Percentiles rank a stretch among this genome's conserved stretches.
phyloP scores from a whole-genome alignment of 208 protist species.

The Trypanosoma boissoni region DNA sequence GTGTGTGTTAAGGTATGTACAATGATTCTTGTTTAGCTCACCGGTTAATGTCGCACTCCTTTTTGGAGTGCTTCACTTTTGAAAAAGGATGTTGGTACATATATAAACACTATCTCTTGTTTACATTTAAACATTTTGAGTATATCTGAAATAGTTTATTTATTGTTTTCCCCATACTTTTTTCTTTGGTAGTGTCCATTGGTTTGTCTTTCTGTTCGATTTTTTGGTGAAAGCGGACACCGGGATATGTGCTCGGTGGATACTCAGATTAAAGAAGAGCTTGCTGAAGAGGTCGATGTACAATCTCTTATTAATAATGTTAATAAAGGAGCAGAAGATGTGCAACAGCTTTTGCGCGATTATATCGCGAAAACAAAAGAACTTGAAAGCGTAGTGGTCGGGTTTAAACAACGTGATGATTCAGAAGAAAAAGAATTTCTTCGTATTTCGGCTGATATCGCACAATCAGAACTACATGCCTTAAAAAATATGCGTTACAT shows the following conservation, averaged over 20 bases:
- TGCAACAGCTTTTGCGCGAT: slow-evolving; percentile 31
- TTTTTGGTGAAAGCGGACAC: neutral
- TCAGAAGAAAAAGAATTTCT: slow-evolving; percentile 29
- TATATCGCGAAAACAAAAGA: slow-evolving; percentile 23
- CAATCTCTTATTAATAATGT: neutral
- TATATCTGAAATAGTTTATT: too few species aligned
- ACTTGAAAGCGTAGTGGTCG: slow-evolving; percentile 28
- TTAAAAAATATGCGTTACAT: slow-evolving; percentile 30
- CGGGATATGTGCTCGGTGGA: neutral
- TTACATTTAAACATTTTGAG: too few species aligned
- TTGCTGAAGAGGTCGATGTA: neutral
- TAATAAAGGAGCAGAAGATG: slow-evolving; percentile 26
- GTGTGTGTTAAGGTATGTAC: too few species aligned
- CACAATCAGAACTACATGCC: slow-evolving; percentile 21
- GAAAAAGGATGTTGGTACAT: too few species aligned
- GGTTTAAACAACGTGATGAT: slow-evolving; percentile 34
- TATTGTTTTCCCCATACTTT: too few species aligned
- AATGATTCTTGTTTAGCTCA: too few species aligned
- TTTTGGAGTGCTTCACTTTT: too few species aligned
- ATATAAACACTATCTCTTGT: too few species aligned
- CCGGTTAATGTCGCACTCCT: too few species aligned
- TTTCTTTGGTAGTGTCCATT: too few species aligned
- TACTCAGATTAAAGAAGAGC: neutral
- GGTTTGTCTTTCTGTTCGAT: neutral
- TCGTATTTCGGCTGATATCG: slow-evolving; percentile 18